These are phyloP conservation scores for Marchantia paleacea DNA, from an alignment of 225 moss, liverwort and hornwort genomes.

Conservation along the genomic window DNA sequence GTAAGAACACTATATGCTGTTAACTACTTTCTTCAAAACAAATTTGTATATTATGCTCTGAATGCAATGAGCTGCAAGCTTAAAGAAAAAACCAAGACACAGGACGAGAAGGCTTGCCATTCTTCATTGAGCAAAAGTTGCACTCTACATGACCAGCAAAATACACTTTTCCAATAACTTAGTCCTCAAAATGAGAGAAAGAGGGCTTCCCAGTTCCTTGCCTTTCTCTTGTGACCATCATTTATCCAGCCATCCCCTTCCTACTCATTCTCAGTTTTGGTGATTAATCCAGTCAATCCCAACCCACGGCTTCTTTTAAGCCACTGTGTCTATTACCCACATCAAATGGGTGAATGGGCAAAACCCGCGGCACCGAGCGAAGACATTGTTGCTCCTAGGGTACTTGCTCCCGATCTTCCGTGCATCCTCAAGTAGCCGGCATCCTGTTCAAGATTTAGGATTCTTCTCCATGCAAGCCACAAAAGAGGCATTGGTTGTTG, in stretches of 20 bases:
- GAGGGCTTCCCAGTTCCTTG: conserved; percentile 29
- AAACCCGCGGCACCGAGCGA: conserved; percentile 22
- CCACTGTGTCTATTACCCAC: conserved; percentile 25
- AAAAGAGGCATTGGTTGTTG: conserved; percentile 38
- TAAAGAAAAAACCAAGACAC: conserved; percentile 9
- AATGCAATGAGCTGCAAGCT: conserved; percentile 25
- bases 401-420: conserved; percentile 27
- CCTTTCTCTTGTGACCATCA: conserved; percentile 22
- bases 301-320: conserved; percentile 23
- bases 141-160: conserved; percentile 29
- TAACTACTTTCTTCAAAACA: background rate
- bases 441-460: conserved; percentile 30
- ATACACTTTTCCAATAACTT: conserved; percentile 17
- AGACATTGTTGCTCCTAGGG: conserved; percentile 24
- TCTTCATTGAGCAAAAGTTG: conserved; percentile 23
- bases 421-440: conserved; percentile 27
- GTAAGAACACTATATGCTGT: background rate
- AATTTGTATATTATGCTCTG: background rate
- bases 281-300: conserved; percentile 24
- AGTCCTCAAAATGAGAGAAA: conserved; percentile 23
- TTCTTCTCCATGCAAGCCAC: conserved; percentile 34
- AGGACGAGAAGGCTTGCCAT: conserved; percentile 20
- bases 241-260: conserved; percentile 25
- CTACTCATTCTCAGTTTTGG: conserved; percentile 25
- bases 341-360: conserved; percentile 33